Conservation (phyloP, 352 stramenopile species). For the Aphanomyces astaci region DNA sequence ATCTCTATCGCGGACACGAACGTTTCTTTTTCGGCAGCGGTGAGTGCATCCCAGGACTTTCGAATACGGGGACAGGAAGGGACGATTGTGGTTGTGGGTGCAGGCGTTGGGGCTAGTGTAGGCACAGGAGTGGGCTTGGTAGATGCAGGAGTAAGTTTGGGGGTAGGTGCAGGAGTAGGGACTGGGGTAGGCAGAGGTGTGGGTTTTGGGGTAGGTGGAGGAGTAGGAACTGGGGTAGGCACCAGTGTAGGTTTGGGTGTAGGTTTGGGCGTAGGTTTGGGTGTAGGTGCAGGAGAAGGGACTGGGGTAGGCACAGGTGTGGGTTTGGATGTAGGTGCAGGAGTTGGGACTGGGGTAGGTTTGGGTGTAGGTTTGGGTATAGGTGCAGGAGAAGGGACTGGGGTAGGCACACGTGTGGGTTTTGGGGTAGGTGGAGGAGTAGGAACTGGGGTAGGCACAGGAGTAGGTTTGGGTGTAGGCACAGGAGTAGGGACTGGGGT, state of each 20-base stretch:
- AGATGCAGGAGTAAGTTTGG: neutral
- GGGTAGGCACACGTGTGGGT: neutral
- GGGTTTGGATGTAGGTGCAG: neutral
- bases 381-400: neutral
- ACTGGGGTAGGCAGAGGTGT: too few species aligned
- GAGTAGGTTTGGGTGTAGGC: neutral
- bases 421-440: neutral
- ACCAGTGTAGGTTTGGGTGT: too few species aligned
- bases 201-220: neutral
- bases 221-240: neutral
- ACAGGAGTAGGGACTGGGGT: neutral
- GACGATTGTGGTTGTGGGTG: neutral
- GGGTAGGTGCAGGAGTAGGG: neutral
- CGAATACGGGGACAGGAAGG: slow-evolving; percentile 28
- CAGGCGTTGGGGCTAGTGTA: neutral
- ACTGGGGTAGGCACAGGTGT: neutral
- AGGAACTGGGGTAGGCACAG: neutral
- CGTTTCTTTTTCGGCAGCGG: slow-evolving; percentile 29
- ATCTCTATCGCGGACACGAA: slow-evolving; percentile 44
- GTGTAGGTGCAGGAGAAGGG: neutral
- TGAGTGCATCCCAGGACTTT: slow-evolving; percentile 43
- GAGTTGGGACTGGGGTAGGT: neutral
- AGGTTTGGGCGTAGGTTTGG: neutral
- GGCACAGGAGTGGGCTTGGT: neutral
- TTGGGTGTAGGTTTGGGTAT: neutral